Percentiles rank a stretch among this genome's conserved stretches.
phyloP scores from a whole-genome alignment of 305 asterid species.

The Solanum chacoense region DNA sequence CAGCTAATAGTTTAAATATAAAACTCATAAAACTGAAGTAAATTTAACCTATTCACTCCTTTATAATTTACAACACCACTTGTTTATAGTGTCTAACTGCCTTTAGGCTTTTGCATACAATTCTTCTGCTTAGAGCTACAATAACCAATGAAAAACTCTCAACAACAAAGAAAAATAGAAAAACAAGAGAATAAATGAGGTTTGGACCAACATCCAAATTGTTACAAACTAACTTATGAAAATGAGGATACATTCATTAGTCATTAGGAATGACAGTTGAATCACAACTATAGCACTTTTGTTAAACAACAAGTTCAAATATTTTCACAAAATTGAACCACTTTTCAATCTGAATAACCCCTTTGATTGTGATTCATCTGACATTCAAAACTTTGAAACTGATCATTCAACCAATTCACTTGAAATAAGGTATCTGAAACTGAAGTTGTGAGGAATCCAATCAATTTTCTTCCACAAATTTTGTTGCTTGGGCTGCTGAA shows the following conservation, averaged over 20 bases:
- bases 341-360: background rate
- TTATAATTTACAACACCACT: background rate
- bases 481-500: constrained; percentile 23
- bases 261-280: constrained; percentile 24
- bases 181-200: background rate
- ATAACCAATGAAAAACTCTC: background rate
- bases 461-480: constrained; percentile 55
- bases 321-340: background rate
- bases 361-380: constrained; percentile 26
- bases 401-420: constrained; percentile 35
- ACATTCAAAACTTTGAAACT: constrained; percentile 15
- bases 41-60: background rate
- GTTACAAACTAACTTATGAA: background rate
- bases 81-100: background rate
- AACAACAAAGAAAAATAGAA: background rate
- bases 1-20: background rate
- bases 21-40: background rate
- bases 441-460: constrained; percentile 63
- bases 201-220: background rate
- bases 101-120: background rate
- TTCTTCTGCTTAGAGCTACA: background rate
- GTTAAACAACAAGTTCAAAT: background rate
- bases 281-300: constrained; percentile 12
- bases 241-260: background rate
- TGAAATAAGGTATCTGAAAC: constrained; percentile 48